Evolutionary conservation across 2,329 filamentous ascomycete species (phyloP).

Genomic region (Trichophyton benhamiae): DNA sequence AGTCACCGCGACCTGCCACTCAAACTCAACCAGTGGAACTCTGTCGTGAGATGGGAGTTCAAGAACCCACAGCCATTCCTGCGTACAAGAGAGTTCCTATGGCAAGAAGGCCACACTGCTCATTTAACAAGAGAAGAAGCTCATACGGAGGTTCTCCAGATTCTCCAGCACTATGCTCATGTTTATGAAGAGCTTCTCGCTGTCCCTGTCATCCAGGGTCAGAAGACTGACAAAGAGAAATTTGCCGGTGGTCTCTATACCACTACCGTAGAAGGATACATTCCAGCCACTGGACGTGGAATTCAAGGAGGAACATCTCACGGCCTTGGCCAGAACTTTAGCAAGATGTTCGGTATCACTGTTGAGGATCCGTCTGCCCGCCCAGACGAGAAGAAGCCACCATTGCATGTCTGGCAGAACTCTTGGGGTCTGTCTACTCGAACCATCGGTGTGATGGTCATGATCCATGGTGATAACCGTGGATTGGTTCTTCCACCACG

Average conservation of each 20-base stretch:
- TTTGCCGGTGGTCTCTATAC: constrained; percentile 96
- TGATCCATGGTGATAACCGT: constrained; percentile 94
- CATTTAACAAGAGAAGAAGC: constrained; percentile 76
- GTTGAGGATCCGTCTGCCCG: constrained; percentile 76
- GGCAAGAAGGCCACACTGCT: constrained; percentile 94
- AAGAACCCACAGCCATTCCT: constrained; percentile 82
- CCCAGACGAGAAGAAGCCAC: constrained; percentile 60
- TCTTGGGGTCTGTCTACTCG: constrained; percentile 97
- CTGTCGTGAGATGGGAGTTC: constrained; percentile 88
- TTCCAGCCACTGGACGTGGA: constrained; percentile 85
- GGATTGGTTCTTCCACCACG: constrained; percentile 86
- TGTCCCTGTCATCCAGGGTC: constrained; percentile 83
- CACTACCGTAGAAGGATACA: constrained; percentile 92
- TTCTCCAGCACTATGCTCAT: constrained; percentile 81
- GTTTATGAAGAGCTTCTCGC: constrained; percentile 91
- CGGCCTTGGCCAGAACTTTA: constrained; percentile 93
- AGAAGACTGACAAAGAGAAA: constrained; percentile 96
- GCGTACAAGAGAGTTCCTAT: constrained; percentile 85
- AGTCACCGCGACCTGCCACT: constrained; percentile 90
- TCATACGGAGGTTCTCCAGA: constrained; percentile 76
- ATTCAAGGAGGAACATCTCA: constrained; percentile 96
- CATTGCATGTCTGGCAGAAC: constrained; percentile 92
- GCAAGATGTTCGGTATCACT: constrained; percentile 97
- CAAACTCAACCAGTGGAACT: constrained; percentile 97
- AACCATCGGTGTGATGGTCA: constrained; percentile 96